Base-by-base conservation (phyloP, 2,329 filamentous ascomycete genomes). In the Hypocrella siamensis region DNA sequence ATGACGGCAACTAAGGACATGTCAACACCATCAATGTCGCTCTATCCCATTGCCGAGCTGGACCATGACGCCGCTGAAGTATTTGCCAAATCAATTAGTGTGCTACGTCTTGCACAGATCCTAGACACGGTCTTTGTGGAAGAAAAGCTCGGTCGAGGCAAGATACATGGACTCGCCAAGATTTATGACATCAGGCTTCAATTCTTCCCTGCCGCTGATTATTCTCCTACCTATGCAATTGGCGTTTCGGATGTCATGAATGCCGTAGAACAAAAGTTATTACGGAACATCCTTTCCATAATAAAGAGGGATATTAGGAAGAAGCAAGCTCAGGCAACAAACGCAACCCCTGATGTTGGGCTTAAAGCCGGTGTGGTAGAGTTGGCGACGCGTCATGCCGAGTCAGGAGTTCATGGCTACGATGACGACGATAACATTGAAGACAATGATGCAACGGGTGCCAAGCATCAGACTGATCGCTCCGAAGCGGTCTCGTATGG, bases 1-100 rank as follows among this genome's bases (percentile, higher is more conserved):
- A 98, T 98, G 90, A 96, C 90, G 30, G 90, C 90, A 17, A 90
- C 82, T 49, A 71, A 76, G 31, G 71, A 79, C 28, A 94, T 96
- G 39, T 81, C 84, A 25, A 98, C 90, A 0, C 90, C 90, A 2
- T 73, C 75, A 5, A 93, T 93, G 84, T 90, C 82, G 1, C 63
- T 96, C 14, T 68, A 80, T 28, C 65, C 92, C 19, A 80, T 80
- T 43, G 63, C 75, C 16, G 79, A 85, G 44, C 58, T 93, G 22
- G 65, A 74, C 1, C 60, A 67, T 21, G 67, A 74, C 4, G 70
- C 86, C 33, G 75, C 73, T 7, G 75, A 85, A 45, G 70, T 67
- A 30, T 96, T 98, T 48, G 79, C 86, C 30, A 98, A 98, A 60
- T 80, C 76, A 17, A 93, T 96, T 48, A 93, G 82, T 47, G 75